Evolutionary conservation across 139 green algal genomes (phyloP), one percentile per base, ranked within the genome.

Genomic region (Chlorella sp.): DNA sequence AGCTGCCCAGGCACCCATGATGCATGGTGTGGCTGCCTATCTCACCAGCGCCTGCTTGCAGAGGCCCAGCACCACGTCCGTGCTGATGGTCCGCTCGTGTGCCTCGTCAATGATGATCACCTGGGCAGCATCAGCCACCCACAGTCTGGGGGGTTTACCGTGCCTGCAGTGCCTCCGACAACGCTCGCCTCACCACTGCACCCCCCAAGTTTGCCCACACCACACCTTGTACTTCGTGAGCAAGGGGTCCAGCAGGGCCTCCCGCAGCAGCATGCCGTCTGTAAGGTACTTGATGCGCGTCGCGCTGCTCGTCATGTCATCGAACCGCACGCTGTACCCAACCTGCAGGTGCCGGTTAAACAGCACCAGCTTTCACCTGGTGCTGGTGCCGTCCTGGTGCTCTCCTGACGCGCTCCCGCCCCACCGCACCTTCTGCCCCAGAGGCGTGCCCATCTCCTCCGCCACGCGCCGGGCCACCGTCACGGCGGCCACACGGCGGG

Each of bases 51-150:
- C 83, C 1, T 73, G 70, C 74, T 96, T 97, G 23, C 98, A 78
- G 49, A 99, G 81, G 6, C 93, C 94, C 4, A 99, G 77, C 70
- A 98, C 83, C 61, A 98, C 86, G 74, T 99, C 94, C 29, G 93
- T 97, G 67, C 88, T 73, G 35, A 98, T 84, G 0, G 88, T 97
- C 27, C 95, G 85, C 83, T 99, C 95, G 77, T 99, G 95, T 10
- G 95, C 95, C 82, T 99, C 95, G 73, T 98, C 95, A 63, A 99
- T 77, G 32, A 99, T 87, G 26, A 98, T 85, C 17, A 91, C 85
- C 74, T 80, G 74, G 24, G n/a, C 63, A 69, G 63, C 63, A 30
- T 33, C 36, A 72, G n/a, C n/a, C n/a, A n/a, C n/a, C n/a, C n/a
- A n/a, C n/a, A n/a, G n/a, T n/a, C n/a, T n/a, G n/a, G n/a, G n/a